Base-by-base conservation (phyloP, 768 basidiomycete species). In the Naematelia aurantialba region DNA sequence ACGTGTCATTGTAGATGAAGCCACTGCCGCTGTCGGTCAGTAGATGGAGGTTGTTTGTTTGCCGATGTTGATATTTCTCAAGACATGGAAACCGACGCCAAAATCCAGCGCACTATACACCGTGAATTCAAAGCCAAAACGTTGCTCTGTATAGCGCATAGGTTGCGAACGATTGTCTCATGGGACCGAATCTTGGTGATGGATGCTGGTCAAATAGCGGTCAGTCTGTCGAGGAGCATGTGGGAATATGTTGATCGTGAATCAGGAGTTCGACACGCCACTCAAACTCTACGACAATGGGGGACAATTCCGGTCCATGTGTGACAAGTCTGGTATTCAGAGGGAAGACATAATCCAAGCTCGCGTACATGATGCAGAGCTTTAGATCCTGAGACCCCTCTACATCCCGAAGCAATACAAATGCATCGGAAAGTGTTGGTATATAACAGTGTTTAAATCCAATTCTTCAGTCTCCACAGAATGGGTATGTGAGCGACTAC, bases 171-270 rank as follows among this genome's bases (percentile, higher is more conserved):
- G 1, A 90, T 93, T 70, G 87, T 91, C 58, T 82, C 85, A 4
- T 92, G 91, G 70, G 89, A 97, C 75, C 82, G 89, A 24, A 88
- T 94, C 30, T 86, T 89, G 65, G 91, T 92, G 10, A 83, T 93
- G 70, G 87, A 90, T 70, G 84, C 84, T 0, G 91, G 91, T 0
- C 78, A 80, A 56, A 86, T 92, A 59, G 84, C 84, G 55, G 85
- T 85, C 61, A 66, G 84, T 81, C 14, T 21, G n/a, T 13, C 21
- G 14, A n/a, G 8, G 26, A 34, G 44, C 30, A n/a, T n/a, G n/a
- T n/a, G n/a, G n/a, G n/a, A n/a, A n/a, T 26, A 60, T 65, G 8
- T 58, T 60, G 14, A 61, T 59, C 27, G 56, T 57, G 57, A 66
- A 39, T n/a, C 54, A 67, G 56, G 90, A 91, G 81, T 87, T 88